A percentile compares a stretch with the other conserved stretches of the same genome.
Evolutionary conservation across 1,139 yeast species (phyloP).

Genomic region (Diutina neorugosa): DNA sequence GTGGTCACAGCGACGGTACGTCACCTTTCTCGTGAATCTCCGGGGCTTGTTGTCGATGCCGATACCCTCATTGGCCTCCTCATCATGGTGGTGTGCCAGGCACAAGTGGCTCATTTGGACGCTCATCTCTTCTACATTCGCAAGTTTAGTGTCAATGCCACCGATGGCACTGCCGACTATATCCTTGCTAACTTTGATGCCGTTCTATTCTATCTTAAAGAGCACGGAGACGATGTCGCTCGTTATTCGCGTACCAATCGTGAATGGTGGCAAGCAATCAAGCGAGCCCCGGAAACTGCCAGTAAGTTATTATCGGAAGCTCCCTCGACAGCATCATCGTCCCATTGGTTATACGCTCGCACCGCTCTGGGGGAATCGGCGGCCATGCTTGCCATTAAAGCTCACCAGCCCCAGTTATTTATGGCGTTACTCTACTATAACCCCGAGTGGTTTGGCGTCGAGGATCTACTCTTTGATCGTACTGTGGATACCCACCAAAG

Average conservation of each 20-base stretch:
- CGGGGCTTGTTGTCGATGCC: conserved; percentile 46
- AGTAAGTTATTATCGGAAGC: not conserved
- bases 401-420: conserved; percentile 33
- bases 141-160: conserved; percentile 33
- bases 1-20: conserved; percentile 44
- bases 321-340: not conserved
- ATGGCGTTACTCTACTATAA: conserved; percentile 29
- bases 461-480: conserved; percentile 55
- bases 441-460: conserved; percentile 42
- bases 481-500: conserved; percentile 39
- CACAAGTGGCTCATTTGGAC: conserved; percentile 46
- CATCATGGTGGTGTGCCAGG: conserved; percentile 57
- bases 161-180: conserved; percentile 19
- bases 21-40: conserved; percentile 24
- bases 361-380: not conserved
- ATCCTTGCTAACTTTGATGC: conserved; percentile 73
- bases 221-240: conserved; percentile 27
- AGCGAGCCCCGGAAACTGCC: not conserved
- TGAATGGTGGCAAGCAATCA: conserved; percentile 41
- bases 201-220: conserved; percentile 50
- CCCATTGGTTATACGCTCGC: not conserved
- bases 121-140: conserved; percentile 57
- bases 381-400: conserved; percentile 28
- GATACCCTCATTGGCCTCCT: conserved; percentile 69
- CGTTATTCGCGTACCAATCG: conserved; percentile 35